Base-by-base conservation (phyloP, 805 yeast genomes). In the Wickerhamomyces subpelliculosus region DNA sequence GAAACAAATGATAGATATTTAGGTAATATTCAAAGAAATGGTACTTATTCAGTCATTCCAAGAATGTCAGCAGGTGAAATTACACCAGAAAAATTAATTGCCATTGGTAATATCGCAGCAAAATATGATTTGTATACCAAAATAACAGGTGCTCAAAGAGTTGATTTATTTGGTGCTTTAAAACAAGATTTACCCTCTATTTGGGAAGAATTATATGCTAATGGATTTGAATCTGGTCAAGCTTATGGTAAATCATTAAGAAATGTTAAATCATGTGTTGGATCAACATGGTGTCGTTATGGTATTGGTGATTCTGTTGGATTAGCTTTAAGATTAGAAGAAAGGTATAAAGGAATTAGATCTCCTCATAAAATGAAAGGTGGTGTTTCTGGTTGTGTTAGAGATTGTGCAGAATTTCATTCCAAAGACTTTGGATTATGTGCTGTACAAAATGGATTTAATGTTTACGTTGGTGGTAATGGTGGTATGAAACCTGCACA, bases 401-500 rank as follows among this genome's bases (percentile, higher is more conserved):
- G 67, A 23, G 67, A 61, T 35, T 62, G 67, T 45, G 65, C 65
- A 10, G 65, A 62, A 40, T 58, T 61, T 39, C 65, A 61, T 41
- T 56, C 59, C 12, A 61, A 61, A 40, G 67, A 61, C 39, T 61
- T 61, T 42, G 67, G 67, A 10, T 48, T 61, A 1, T 60, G 65
- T 45, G 62, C 65, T 12, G 64, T 60, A 13, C 60, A 56, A 36
- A 57, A 54, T 37, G 67, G 67, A 2, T 62, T 48, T 43, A 60
- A 58, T 38, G 61, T 62, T 17, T 62, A 42, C 39, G 65, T 61
- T 27, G 67, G 67, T 13, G 67, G 65, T 21, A 62, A 62, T 40
- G 67, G 67, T 32, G 67, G 65, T 41, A 61, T 62, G 65, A 61
- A 58, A 32, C 67, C 67, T 3, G 65, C 67, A 4, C 65, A 61